Conservation (phyloP, 352 stramenopile species). For the Phytophthora crassamura region DNA sequence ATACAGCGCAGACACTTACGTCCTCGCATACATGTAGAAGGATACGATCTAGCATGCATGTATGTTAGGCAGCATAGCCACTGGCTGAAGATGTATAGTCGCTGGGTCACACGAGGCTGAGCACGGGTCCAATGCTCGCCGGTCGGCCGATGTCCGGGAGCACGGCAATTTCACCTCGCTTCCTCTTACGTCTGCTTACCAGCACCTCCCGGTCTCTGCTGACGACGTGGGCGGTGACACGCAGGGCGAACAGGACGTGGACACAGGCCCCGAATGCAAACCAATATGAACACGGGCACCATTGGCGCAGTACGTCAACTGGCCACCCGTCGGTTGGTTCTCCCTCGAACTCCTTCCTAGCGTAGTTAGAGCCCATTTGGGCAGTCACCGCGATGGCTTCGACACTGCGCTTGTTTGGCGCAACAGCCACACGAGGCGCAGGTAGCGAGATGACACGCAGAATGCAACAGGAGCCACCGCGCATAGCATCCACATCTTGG, state of each 20-base stretch:
- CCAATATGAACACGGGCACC: slow-evolving; percentile 6
- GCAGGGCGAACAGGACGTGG: slow-evolving; percentile 6
- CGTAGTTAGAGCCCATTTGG: slow-evolving; percentile 2
- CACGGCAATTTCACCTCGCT: slow-evolving; percentile 1
- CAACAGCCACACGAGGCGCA: neutral
- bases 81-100: too few relatives aligned
- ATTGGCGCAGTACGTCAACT: slow-evolving; percentile 4
- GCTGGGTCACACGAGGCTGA: neutral
- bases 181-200: neutral
- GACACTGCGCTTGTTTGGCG: slow-evolving; percentile 2
- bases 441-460: slow-evolving; percentile 2
- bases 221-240: slow-evolving; percentile 7
- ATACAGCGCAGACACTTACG: too few relatives aligned
- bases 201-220: slow-evolving; percentile 9
- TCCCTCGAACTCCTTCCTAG: neutral
- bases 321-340: neutral
- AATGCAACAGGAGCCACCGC: neutral
- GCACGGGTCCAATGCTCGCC: neutral
- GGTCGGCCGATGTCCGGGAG: slow-evolving; percentile 1
- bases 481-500: neutral
- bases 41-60: too few relatives aligned
- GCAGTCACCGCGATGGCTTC: slow-evolving; percentile 3
- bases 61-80: too few relatives aligned
- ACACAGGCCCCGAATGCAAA: slow-evolving; percentile 8
- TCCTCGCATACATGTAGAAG: too few relatives aligned